Evolutionary conservation across 768 basidiomycete genomes (phyloP).

Genomic region (Trametes cubensis): DNA sequence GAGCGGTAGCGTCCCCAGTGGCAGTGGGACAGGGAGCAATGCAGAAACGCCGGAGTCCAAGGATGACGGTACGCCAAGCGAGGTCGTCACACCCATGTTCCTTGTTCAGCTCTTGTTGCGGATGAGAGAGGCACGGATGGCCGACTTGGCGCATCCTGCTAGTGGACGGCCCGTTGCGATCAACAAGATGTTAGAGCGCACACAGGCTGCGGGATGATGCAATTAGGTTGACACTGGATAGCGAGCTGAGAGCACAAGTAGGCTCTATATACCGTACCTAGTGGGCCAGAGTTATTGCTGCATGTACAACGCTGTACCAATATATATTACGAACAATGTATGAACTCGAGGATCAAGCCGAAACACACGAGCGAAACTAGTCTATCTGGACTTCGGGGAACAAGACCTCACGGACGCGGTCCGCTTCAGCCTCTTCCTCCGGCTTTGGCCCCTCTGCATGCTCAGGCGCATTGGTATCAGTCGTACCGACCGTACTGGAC

Average conservation of each 20-base stretch:
- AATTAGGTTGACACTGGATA: background rate
- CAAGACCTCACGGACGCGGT: conserved; percentile 39
- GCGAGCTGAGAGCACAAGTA: no score
- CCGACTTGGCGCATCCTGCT: conserved; percentile 55
- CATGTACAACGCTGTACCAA: conserved; percentile 12
- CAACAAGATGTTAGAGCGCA: conserved; percentile 75
- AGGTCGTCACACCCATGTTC: conserved; percentile 57
- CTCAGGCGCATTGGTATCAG: conserved; percentile 1
- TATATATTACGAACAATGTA: conserved; percentile 8
- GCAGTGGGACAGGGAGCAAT: conserved; percentile 31
- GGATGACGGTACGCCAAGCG: conserved; percentile 21
- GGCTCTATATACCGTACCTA: conserved; percentile 8
- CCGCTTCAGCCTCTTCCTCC: conserved; percentile 40
- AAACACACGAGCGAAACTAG: background rate
- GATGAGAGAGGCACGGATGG: conserved; percentile 69
- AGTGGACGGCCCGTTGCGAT: conserved; percentile 56
- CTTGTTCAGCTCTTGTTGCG: conserved; percentile 57
- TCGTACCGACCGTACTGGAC: conserved; percentile 1
- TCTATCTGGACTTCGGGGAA: conserved; percentile 34
- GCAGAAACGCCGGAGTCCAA: conserved; percentile 33
- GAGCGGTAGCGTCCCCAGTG: conserved; percentile 33
- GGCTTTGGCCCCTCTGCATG: conserved; percentile 33
- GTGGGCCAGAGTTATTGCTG: conserved; percentile 3
- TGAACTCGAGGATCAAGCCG: background rate
- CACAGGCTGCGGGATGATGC: conserved; percentile 49